Evolutionary conservation across 192 early-diverging fungal genomes (phyloP).

Genomic region (Podila epigama): DNA sequence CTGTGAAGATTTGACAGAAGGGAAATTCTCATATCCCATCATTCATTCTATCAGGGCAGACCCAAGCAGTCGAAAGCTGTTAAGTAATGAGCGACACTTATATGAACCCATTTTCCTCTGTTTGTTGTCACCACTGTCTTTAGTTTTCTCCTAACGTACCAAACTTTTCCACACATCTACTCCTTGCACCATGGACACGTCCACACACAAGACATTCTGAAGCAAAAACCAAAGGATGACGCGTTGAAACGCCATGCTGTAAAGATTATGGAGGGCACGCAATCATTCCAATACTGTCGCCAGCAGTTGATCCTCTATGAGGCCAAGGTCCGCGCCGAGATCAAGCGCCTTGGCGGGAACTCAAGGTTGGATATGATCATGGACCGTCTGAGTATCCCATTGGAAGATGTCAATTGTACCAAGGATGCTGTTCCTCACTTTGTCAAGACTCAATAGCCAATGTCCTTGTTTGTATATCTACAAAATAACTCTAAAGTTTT

Average conservation of each 20-base stretch:
- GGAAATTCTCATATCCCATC: slow-evolving; percentile 97
- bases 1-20: slow-evolving; percentile 98
- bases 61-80: slow-evolving; percentile 69
- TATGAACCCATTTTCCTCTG: not conserved
- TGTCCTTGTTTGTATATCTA: not conserved
- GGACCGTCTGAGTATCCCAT: slow-evolving; percentile 54
- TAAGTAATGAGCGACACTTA: slow-evolving; percentile 60
- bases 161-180: not conserved
- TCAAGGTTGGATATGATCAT: slow-evolving; percentile 68
- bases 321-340: slow-evolving; percentile 63
- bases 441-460: not conserved
- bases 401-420: not conserved
- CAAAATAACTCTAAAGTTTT: not conserved
- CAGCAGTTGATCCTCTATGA: slow-evolving; percentile 72
- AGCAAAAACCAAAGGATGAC: slow-evolving; percentile 80
- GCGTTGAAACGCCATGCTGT: slow-evolving; percentile 92
- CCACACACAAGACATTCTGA: slow-evolving; percentile 74
- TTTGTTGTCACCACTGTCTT: too few species aligned
- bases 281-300: slow-evolving; percentile 83
- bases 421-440: slow-evolving; percentile 21
- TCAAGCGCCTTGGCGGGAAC: slow-evolving; percentile 84
- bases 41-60: slow-evolving; percentile 82
- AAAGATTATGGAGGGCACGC: slow-evolving; percentile 75
- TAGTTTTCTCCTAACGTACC: not conserved
- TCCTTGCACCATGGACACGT: not conserved